Base-by-base conservation (phyloP, 495 filamentous ascomycete genomes). In the Cercophora samala region DNA sequence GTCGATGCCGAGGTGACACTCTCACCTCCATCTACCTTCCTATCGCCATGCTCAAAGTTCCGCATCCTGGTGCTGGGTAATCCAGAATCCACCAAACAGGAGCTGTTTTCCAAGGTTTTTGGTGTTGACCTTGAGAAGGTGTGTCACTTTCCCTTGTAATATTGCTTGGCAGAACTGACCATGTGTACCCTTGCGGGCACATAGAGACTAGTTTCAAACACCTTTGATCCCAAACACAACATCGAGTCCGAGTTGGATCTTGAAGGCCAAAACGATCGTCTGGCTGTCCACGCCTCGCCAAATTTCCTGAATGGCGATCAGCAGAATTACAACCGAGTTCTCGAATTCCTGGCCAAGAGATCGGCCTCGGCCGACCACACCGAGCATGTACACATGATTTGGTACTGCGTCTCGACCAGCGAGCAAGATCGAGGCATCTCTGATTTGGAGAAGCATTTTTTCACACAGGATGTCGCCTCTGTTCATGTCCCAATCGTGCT, bases 121-220 rank as follows among this genome's bases (percentile, higher is more conserved):
- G 72, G 74, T 15, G 68, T 74, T 21, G 70, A 74, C 19, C 72
- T 74, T 5, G 70, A 71, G 15, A 76, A 74, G 64, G 72, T 72
- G 24, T 25, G 22, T 5, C 6, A 11, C 24, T 60, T 60, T 32
- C 25, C 13, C 11, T 60, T 17, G 22, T 29, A 8, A 63, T 58
- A 65, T 23, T 23, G 4, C 25, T 15, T 46, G 22, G 26, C 26
- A 29, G 5, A 32, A 5, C 42, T 25, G 9, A 24, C 2, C 4
- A 5, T 26, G 25, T 29, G 51, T 23, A 60, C n/a, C n/a, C n/a
- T n/a, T n/a, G n/a, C 56, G 32, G 15, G n/a, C 2, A 24, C 8
- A 1, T 23, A 74, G 72, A 70, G 63, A 68, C 64, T 66, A 21
- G 68, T 75, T 3, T 58, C 68, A 5, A 69, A 72, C 19, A 64